Base-by-base conservation (phyloP, 2,329 filamentous ascomycete genomes). In the Huntiella moniliformis region DNA sequence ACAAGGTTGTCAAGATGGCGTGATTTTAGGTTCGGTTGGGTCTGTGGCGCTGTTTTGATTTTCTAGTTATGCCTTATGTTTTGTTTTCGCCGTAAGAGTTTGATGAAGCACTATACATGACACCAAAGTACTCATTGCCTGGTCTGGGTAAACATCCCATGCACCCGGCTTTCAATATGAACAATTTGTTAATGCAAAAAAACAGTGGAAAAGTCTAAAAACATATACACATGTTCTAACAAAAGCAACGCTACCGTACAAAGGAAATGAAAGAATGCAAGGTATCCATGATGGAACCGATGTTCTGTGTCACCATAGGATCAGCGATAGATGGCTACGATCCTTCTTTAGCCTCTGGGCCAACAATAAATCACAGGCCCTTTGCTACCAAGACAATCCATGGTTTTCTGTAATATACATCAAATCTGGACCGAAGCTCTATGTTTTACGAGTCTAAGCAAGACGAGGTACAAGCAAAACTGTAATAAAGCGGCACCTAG, bases 1-100 rank as follows among this genome's bases (percentile, higher is more conserved):
- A 82, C 65, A 78, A 77, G 62, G 65, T 79, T 49, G 76, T 81
- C 34, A 74, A 72, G 62, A 63, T 67, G 54, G 70, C 75, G 56
- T 80, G 58, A 50, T 44, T 45, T 67, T 54, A 42, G 33, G 38
- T 47, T 50, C 22, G 22, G 22, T 28, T 28, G 46, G 36, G 32
- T 44, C 40, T 28, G 22, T 28, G 22, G 22, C 22, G 22, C 22
- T 44, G 17, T 48, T 36, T 39, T 22, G 28, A 17, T 40, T 39
- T 38, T 16, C 33, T 35, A 32, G 32, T 22, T 37, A 34, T 42
- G 33, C 45, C 10, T 34, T n/a, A 32, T 39, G 17, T 39, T 45
- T 33, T 16, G 33, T 34, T 33, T 31, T 28, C 22, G 22, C 22
- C 22, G 6, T 28, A 28, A 28, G 39, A 16, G 33, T 42, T 42